These are phyloP conservation scores for Actinidia chinensis DNA, from an alignment of 179 eudicot species.

Conservation along the genomic window DNA sequence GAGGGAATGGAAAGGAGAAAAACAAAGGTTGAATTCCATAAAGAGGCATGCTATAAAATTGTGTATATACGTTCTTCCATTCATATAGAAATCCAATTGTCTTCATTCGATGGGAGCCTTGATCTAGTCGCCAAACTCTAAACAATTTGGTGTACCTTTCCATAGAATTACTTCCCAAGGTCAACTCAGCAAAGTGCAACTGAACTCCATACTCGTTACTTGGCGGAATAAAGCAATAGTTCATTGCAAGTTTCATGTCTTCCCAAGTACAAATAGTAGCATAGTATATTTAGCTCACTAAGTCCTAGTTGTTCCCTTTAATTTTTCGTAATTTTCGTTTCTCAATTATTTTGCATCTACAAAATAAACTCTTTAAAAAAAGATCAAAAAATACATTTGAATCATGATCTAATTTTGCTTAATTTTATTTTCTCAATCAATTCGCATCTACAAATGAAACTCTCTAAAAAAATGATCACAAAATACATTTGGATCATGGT, in stretches of 20 bases:
- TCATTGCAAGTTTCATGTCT: neutral
- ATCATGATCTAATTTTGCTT: neutral
- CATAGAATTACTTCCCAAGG: neutral
- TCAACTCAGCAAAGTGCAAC: neutral
- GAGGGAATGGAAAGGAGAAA: no score
- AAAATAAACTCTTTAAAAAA: neutral
- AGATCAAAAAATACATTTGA: neutral
- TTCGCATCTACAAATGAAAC: no score
- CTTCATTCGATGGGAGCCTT: neutral
- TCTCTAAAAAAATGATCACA: neutral
- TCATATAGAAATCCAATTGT: neutral
- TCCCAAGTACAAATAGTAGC: neutral
- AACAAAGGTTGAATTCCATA: no score
- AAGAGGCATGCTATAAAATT: neutral
- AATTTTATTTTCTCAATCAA: no score
- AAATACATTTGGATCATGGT: neutral
- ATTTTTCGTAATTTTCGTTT: neutral
- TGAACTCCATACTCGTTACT: neutral
- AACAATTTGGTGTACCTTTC: neutral
- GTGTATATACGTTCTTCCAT: neutral
- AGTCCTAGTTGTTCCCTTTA: neutral
- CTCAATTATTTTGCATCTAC: neutral
- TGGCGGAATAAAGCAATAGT: neutral
- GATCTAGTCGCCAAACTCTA: neutral
- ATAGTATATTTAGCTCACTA: neutral